Evolutionary conservation across 2,329 filamentous ascomycete genomes (phyloP), one percentile per base, ranked within the genome.

Genomic region (Corniculantispora saksenae): DNA sequence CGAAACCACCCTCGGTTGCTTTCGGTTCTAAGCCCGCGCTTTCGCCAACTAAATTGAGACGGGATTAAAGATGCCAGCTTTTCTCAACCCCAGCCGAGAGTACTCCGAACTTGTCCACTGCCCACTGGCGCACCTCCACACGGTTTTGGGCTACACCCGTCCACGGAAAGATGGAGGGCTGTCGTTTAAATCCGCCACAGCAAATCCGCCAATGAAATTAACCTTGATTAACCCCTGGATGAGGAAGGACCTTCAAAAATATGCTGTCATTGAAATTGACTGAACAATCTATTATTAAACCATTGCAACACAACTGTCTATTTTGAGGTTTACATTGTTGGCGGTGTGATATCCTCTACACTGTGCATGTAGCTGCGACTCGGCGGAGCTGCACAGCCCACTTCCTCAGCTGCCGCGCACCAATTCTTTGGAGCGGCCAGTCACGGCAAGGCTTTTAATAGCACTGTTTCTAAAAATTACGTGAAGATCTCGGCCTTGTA

Each of bases 381-480:
- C 15, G 32, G 17, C 51, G 15, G 17, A 17, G 10, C 17, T 32
- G 40, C 40, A 47, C 25, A 58, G 55, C 55, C 40, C 55, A 17
- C 35, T 17, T 5, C 23, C 35, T 21, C 8, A n/a, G 23, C 55
- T 32, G 15, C 38, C 38, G 10, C 12, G 17, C 48, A 19, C 17
- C 50, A 53, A 5, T 40, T 9, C 54, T 38, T 35, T 21, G 7
- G 35, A 23, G 17, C 27, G 25, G 35, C 38, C 55, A 58, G 23
- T 32, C 55, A 47, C 25, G 43, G 10, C 17, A 47, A 4, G 8
- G 27, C 55, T 32, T 35, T 25, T 19, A 19, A 43, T 43, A 19
- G 40, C 19, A 45, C n/a, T 58, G 55, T 47, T 58, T 47, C 40
- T 58, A 58, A 58, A 58, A 58, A 57, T 58, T 58, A 21, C 54